A percentile compares a stretch with the other conserved stretches of the same genome.
phyloP scores from a whole-genome alignment of 1,284 basidiomycete species.

The Rhodotorula sp. region DNA sequence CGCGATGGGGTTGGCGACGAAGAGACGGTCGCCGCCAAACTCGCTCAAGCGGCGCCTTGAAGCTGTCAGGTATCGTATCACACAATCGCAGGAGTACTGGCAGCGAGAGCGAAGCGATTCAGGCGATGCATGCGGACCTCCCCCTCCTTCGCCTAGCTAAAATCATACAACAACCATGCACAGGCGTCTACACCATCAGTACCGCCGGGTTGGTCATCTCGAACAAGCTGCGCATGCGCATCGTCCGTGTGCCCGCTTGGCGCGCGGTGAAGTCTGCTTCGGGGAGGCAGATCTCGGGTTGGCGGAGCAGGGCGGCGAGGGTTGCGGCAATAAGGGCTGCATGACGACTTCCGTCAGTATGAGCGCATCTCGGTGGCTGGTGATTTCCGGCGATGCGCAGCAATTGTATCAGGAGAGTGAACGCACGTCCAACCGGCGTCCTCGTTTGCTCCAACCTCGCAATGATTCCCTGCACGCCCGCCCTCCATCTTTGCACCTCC shows the following conservation, averaged over 20 bases:
- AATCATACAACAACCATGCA: no score
- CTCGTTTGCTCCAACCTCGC: constrained; percentile 8
- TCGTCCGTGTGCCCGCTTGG: background rate
- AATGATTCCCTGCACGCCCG: constrained; percentile 3
- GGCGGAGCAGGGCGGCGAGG: constrained; percentile 3
- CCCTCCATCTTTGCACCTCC: constrained; percentile 1
- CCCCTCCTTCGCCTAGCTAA: no score
- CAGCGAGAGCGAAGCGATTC: background rate
- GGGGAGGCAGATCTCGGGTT: constrained; percentile 4
- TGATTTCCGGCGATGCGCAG: background rate
- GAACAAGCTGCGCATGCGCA: background rate
- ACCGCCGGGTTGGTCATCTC: background rate
- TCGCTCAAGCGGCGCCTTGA: no score
- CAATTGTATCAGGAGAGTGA: background rate
- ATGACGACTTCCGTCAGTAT: background rate
- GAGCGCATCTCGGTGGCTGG: background rate
- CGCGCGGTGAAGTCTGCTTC: background rate
- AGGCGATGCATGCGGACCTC: background rate
- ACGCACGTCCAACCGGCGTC: constrained; percentile 18
- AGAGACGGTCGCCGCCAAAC: background rate
- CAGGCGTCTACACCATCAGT: background rate
- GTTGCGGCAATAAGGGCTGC: background rate
- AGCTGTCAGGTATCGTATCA: no score
- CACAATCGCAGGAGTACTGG: background rate
- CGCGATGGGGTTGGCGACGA: no score